Evolutionary conservation across 345 rosid genomes (phyloP).

Genomic region (Sapria himalayana): DNA sequence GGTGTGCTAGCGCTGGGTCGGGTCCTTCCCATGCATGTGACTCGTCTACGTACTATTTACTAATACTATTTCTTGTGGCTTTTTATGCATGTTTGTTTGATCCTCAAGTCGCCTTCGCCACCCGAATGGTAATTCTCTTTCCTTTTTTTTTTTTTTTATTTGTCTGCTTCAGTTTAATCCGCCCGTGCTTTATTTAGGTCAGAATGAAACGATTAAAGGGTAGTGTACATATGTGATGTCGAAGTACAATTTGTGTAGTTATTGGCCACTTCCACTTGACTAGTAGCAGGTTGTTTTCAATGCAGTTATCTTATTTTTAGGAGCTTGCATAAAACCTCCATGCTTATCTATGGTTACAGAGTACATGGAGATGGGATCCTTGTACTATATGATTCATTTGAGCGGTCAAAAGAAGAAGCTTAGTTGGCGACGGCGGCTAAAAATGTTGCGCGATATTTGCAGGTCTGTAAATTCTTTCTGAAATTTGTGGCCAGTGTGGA

Average conservation of each 20-base stretch:
- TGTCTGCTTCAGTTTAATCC: no score
- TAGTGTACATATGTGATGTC: no score
- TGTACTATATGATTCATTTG: constrained; percentile 61
- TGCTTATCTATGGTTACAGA: constrained; percentile 84
- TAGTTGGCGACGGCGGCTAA: constrained; percentile 69
- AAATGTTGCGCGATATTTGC: constrained; percentile 93
- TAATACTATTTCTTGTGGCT: no score
- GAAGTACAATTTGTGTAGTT: no score
- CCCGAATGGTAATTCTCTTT: constrained; percentile 61
- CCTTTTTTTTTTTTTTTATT: constrained; percentile 4
- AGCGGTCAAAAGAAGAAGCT: constrained; percentile 83
- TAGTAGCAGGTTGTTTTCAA: no score
- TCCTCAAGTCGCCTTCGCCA: constrained; percentile 79
- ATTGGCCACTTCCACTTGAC: no score
- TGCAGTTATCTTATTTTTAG: constrained; percentile 92
- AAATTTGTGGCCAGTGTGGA: not conserved
- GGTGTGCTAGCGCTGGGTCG: constrained; percentile 37
- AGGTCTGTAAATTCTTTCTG: constrained; percentile 27
- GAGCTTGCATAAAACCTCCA: constrained; percentile 94
- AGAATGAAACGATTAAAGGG: no score
- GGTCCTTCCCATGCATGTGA: no score
- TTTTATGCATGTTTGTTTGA: constrained; percentile 13
- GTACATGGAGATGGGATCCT: constrained; percentile 95
- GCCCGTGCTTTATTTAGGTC: no score
- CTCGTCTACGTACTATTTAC: no score